phyloP scores from a whole-genome alignment of 2,329 filamentous ascomycete genomes.

The Microsporum canis region DNA sequence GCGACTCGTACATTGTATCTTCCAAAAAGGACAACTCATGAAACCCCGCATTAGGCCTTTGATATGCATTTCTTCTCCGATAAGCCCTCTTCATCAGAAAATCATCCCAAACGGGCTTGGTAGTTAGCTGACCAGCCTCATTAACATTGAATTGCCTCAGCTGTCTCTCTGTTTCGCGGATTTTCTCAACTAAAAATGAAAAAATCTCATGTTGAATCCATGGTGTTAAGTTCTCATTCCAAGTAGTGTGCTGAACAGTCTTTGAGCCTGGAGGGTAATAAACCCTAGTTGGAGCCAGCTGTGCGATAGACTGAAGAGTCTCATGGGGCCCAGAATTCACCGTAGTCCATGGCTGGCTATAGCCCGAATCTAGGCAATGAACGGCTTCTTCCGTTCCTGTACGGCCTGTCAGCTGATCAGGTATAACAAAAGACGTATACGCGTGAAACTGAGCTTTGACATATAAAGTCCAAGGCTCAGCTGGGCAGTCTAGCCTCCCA shows the following conservation, averaged over 20 bases:
- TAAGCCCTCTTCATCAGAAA: conserved; percentile 9
- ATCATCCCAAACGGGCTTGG: neutral
- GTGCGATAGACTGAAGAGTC: conserved; percentile 7
- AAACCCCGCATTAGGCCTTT: conserved; percentile 8
- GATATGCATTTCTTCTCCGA: conserved; percentile 7
- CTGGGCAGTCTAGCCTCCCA: conserved; percentile 37
- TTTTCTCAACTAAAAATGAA: conserved; percentile 10
- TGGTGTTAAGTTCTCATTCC: conserved; percentile 31
- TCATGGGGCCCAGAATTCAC: conserved; percentile 5
- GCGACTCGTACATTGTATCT: conserved; percentile 7
- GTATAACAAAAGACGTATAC: conserved; percentile 19
- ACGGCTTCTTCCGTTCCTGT: conserved; percentile 19
- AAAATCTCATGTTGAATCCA: conserved; percentile 33
- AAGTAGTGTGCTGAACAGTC: conserved; percentile 36
- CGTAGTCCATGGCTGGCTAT: conserved; percentile 10
- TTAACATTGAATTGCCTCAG: conserved; percentile 7
- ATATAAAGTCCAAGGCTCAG: conserved; percentile 12
- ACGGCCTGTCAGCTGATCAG: conserved; percentile 21
- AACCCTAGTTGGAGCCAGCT: conserved; percentile 27
- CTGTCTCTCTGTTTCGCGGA: conserved; percentile 5
- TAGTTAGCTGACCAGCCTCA: neutral
- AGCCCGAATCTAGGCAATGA: conserved; percentile 10
- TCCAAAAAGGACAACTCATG: neutral
- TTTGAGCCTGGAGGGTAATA: conserved; percentile 37
- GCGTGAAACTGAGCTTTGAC: conserved; percentile 24